Percentiles rank a stretch among this genome's conserved stretches.
phyloP scores from a whole-genome alignment of 371 early-diverging fungal genomes.

The Phascolomyces articulosus region DNA sequence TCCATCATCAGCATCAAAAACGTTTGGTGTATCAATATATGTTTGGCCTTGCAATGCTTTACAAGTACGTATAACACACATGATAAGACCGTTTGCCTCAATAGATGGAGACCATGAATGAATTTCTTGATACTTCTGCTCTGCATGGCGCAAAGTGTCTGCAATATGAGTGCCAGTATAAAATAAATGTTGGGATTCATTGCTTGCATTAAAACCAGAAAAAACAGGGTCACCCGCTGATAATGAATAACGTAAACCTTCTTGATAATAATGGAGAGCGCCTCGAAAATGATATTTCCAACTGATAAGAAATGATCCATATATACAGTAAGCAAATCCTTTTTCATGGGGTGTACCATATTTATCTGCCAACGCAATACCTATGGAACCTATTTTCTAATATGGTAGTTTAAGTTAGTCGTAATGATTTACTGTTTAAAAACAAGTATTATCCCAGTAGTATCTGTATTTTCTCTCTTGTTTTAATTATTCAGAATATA shows the following conservation, averaged over 20 bases:
- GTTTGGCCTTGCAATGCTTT: conserved; percentile 48
- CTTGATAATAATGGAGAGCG: conserved; percentile 13
- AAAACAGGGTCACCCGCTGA: conserved; percentile 48
- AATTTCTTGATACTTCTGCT: conserved; percentile 37
- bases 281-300: conserved; percentile 43
- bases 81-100: conserved; percentile 34
- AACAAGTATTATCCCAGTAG: neutral
- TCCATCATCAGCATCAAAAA: conserved; percentile 50
- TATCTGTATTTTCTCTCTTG: too few species aligned
- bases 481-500: too few species aligned
- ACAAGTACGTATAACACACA: conserved; percentile 40
- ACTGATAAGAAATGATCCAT: conserved; percentile 25
- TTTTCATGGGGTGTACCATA: conserved; percentile 35
- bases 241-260: conserved; percentile 12
- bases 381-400: conserved; percentile 35
- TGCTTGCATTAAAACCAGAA: conserved; percentile 31
- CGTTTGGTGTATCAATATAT: conserved; percentile 20
- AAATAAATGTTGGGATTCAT: conserved; percentile 25
- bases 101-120: conserved; percentile 37
- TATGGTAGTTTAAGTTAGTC: too few species aligned
- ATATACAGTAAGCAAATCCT: conserved; percentile 34
- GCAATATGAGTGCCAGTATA: conserved; percentile 23
- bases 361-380: conserved; percentile 30
- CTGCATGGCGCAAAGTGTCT: conserved; percentile 25
- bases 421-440: too few species aligned